Evolutionary conservation across 192 early-diverging fungal genomes (phyloP).

Genomic region (Coemansia sp.): DNA sequence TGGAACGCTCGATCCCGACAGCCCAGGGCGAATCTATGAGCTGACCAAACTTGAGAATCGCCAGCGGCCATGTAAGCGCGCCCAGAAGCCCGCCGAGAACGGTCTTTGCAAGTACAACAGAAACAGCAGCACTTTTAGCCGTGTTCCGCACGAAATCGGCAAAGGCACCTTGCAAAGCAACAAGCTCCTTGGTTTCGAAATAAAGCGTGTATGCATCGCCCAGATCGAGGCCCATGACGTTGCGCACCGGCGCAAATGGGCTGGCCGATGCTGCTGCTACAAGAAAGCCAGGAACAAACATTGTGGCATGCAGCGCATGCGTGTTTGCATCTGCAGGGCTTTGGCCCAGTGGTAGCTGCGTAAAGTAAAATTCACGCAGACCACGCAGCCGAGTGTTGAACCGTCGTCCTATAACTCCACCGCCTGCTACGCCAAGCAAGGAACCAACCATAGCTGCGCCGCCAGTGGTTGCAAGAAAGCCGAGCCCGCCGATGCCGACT

Average conservation of each 20-base stretch:
- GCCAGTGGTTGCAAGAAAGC: slow-evolving; percentile 49
- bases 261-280: slow-evolving; percentile 25
- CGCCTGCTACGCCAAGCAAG: slow-evolving; percentile 58
- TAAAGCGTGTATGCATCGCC: slow-evolving; percentile 56
- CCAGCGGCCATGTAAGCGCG: slow-evolving; percentile 52
- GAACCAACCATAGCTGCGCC: slow-evolving; percentile 55
- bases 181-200: slow-evolving; percentile 54
- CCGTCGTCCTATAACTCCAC: slow-evolving; percentile 52
- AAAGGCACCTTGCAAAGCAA: slow-evolving; percentile 49
- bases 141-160: slow-evolving; percentile 38
- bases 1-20: slow-evolving; percentile 64
- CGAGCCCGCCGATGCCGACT: slow-evolving; percentile 52
- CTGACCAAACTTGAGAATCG: slow-evolving; percentile 49
- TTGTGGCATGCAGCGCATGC: slow-evolving; percentile 50
- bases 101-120: slow-evolving; percentile 54
- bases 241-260: slow-evolving; percentile 28
- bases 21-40: slow-evolving; percentile 76
- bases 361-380: slow-evolving; percentile 51
- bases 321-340: neutral
- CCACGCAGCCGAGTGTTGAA: slow-evolving; percentile 49
- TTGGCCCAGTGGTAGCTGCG: slow-evolving; percentile 20
- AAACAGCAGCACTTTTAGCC: slow-evolving; percentile 46
- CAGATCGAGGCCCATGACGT: slow-evolving; percentile 32
- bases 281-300: slow-evolving; percentile 57
- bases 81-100: slow-evolving; percentile 37